A percentile compares a stretch with the other conserved stretches of the same genome.
Conservation (phyloP, 1,139 yeast genomes). For the Maudiozyma humilis region DNA sequence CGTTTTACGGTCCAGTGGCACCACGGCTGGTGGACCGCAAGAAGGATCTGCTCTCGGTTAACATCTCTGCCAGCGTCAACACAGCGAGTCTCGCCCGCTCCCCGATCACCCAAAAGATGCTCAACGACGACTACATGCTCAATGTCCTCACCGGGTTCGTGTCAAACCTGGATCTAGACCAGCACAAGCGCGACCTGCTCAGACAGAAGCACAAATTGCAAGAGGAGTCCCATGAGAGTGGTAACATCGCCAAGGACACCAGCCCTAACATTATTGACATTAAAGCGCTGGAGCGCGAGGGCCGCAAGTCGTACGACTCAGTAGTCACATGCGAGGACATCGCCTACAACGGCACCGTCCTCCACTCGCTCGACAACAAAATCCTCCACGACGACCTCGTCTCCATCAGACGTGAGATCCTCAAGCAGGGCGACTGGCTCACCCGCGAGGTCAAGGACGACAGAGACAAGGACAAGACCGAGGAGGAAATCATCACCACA, state of each 20-base stretch:
- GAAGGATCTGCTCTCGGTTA: conserved; percentile 9
- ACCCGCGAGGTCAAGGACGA: conserved; percentile 6
- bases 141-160: conserved; percentile 21
- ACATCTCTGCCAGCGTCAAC: conserved; percentile 7
- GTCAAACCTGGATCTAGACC: conserved; percentile 33
- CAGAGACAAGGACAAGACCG: conserved; percentile 9
- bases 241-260: not conserved
- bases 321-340: conserved; percentile 7
- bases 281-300: not conserved
- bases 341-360: conserved; percentile 4
- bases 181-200: conserved; percentile 1
- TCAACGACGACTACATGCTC: conserved; percentile 6
- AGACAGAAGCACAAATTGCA: not conserved
- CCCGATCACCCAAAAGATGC: conserved; percentile 7
- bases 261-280: not conserved
- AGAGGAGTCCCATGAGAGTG: not conserved
- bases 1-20: too few relatives aligned
- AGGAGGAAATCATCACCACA: conserved; percentile 10
- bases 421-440: conserved; percentile 5
- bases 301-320: conserved; percentile 1
- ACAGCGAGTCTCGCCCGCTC: not conserved
- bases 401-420: conserved; percentile 9
- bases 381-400: conserved; percentile 11
- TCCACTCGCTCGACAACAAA: conserved; percentile 7
- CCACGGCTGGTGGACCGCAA: too few relatives aligned